Percentiles rank a stretch among this genome's conserved stretches.
These are phyloP conservation scores for Colletotrichum australisinense DNA, from an alignment of 2,329 filamentous ascomycete genomes.

Conservation along the genomic window DNA sequence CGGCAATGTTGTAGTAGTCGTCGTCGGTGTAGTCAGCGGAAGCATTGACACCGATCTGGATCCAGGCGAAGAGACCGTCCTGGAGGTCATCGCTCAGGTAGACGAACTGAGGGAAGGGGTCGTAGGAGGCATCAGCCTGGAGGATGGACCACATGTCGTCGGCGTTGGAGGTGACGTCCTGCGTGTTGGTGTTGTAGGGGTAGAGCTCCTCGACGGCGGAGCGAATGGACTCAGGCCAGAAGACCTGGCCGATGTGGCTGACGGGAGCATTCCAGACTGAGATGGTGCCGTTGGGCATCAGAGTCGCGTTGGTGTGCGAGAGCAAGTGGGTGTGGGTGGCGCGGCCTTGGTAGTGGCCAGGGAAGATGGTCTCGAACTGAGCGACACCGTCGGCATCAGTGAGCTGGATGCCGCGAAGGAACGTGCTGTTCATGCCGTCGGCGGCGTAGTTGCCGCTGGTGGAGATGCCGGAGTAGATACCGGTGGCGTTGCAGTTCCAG, in stretches of 20 bases:
- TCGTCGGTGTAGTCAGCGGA: constrained; percentile 35
- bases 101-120: constrained; percentile 68
- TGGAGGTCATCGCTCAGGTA: constrained; percentile 62
- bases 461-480: constrained; percentile 53
- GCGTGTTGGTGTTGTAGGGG: constrained; percentile 61
- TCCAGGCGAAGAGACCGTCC: constrained; percentile 67
- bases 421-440: constrained; percentile 44
- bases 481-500: constrained; percentile 47
- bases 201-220: constrained; percentile 57
- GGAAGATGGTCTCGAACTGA: constrained; percentile 56
- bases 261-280: constrained; percentile 49
- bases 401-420: constrained; percentile 50
- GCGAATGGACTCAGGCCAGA: constrained; percentile 71
- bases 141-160: constrained; percentile 57
- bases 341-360: constrained; percentile 57
- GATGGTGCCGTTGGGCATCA: constrained; percentile 48
- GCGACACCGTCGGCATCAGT: constrained; percentile 56
- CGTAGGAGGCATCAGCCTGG: constrained; percentile 56
- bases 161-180: constrained; percentile 60
- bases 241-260: constrained; percentile 73
- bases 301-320: constrained; percentile 50
- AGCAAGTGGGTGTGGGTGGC: constrained; percentile 60
- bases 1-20: constrained; percentile 29
- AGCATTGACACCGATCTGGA: constrained; percentile 62
- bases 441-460: constrained; percentile 40